phyloP scores from a whole-genome alignment of 2,329 filamentous ascomycete species.

The Exophiala phaeomuriformis region DNA sequence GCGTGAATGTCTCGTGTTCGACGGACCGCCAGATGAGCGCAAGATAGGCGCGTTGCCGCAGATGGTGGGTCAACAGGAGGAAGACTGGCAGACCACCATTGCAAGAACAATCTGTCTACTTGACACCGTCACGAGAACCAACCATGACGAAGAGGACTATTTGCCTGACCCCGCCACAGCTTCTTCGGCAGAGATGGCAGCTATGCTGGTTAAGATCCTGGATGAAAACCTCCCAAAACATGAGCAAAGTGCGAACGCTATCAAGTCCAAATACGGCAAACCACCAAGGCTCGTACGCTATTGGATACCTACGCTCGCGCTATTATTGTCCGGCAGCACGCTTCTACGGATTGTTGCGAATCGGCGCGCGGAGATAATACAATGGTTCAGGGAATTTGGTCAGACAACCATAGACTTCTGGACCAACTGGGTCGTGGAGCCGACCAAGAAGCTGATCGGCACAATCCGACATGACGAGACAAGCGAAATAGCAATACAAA shows the following conservation, averaged over 20 bases:
- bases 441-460: slow-evolving; percentile 70
- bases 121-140: slow-evolving; percentile 49
- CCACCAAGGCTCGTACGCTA: slow-evolving; percentile 72
- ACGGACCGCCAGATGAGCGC: slow-evolving; percentile 35
- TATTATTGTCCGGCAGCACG: slow-evolving; percentile 77
- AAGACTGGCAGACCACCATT: slow-evolving; percentile 66
- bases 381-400: slow-evolving; percentile 74
- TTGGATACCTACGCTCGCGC: slow-evolving; percentile 69
- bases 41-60: slow-evolving; percentile 17
- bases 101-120: slow-evolving; percentile 76
- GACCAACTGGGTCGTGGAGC: slow-evolving; percentile 92
- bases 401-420: slow-evolving; percentile 80
- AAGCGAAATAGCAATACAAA: slow-evolving; percentile 95
- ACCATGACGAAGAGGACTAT: slow-evolving; percentile 8
- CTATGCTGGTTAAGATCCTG: slow-evolving; percentile 53
- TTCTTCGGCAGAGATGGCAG: slow-evolving; percentile 17
- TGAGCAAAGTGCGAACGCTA: slow-evolving; percentile 46
- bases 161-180: slow-evolving; percentile 14
- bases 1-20: slow-evolving; percentile 71
- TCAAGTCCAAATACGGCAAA: slow-evolving; percentile 61
- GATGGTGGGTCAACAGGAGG: slow-evolving; percentile 37
- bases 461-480: slow-evolving; percentile 90
- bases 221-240: slow-evolving; percentile 62
- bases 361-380: slow-evolving; percentile 65
- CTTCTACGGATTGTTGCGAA: slow-evolving; percentile 71